Conservation (phyloP, 257 asterid genomes). For the Solanum chmielewskii region DNA sequence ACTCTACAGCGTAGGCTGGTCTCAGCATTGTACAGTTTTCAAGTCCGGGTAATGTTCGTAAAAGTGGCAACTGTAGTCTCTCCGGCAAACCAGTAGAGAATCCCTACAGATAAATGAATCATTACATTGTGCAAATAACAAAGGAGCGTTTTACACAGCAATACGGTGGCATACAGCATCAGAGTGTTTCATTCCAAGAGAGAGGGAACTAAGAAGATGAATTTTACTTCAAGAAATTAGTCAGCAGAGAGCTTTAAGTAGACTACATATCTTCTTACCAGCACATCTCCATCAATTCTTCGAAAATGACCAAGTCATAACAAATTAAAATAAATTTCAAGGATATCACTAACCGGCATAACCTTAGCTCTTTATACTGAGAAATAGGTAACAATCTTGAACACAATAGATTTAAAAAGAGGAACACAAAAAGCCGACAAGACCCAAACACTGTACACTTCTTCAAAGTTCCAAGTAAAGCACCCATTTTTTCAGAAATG, state of each 20-base stretch:
- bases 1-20: slow-evolving; percentile 98
- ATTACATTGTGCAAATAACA: neutral
- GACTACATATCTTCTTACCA: neutral
- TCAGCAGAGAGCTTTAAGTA: neutral
- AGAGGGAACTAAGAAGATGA: neutral
- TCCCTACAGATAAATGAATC: slow-evolving; percentile 39
- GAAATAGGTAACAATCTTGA: neutral
- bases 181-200: neutral
- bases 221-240: neutral
- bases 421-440: neutral
- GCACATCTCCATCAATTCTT: neutral
- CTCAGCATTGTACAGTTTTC: slow-evolving; percentile 95
- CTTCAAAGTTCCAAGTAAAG: neutral
- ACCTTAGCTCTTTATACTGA: neutral
- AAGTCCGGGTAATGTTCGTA: slow-evolving; percentile 93
- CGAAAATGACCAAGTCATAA: neutral
- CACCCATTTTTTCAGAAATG: too few species aligned
- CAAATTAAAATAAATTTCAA: neutral
- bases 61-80: slow-evolving; percentile 87
- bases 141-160: neutral
- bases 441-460: neutral
- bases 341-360: neutral
- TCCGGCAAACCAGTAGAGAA: slow-evolving; percentile 98
- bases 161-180: neutral
- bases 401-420: neutral